A percentile compares a stretch with the other conserved stretches of the same genome.
These are phyloP conservation scores for Tardiomyces depauwii DNA, from an alignment of 1,139 yeast species.

Conservation along the genomic window DNA sequence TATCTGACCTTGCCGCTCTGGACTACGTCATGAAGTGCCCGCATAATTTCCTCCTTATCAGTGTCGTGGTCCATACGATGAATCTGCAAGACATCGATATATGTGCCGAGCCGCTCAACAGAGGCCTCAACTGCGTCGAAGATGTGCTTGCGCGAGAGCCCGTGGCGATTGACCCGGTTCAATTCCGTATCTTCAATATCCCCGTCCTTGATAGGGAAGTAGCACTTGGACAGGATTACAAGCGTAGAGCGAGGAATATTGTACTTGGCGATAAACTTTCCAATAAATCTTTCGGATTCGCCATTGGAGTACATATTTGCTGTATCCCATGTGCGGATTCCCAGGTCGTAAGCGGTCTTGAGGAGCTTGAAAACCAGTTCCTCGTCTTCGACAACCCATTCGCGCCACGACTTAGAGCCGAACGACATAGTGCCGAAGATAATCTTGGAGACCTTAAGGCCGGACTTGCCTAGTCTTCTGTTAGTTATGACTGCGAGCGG, in stretches of 20 bases:
- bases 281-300: slow-evolving; percentile 30
- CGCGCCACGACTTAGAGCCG: slow-evolving; percentile 38
- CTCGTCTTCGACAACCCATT: slow-evolving; percentile 39
- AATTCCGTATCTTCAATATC: slow-evolving; percentile 4
- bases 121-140: slow-evolving; percentile 36
- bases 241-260: slow-evolving; percentile 34
- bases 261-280: slow-evolving; percentile 33
- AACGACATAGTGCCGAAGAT: slow-evolving; percentile 49
- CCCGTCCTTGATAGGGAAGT: slow-evolving; percentile 37
- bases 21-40: slow-evolving; percentile 41
- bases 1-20: slow-evolving; percentile 39
- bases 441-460: slow-evolving; percentile 39
- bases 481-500: neutral
- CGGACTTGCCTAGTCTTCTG: slow-evolving; percentile 34
- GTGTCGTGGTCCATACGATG: slow-evolving; percentile 7
- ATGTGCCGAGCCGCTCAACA: slow-evolving; percentile 49
- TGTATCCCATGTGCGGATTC: slow-evolving; percentile 45
- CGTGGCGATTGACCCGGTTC: slow-evolving; percentile 27
- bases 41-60: slow-evolving; percentile 36
- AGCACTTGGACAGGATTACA: slow-evolving; percentile 37
- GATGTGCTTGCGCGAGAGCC: slow-evolving; percentile 38
- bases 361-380: slow-evolving; percentile 30
- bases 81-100: slow-evolving; percentile 51
- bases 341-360: slow-evolving; percentile 39
- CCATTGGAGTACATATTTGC: slow-evolving; percentile 41